A percentile compares a stretch with the other conserved stretches of the same genome.
Conservation (phyloP, 1,284 basidiomycete species). For the Cryptococcus hybrid region DNA sequence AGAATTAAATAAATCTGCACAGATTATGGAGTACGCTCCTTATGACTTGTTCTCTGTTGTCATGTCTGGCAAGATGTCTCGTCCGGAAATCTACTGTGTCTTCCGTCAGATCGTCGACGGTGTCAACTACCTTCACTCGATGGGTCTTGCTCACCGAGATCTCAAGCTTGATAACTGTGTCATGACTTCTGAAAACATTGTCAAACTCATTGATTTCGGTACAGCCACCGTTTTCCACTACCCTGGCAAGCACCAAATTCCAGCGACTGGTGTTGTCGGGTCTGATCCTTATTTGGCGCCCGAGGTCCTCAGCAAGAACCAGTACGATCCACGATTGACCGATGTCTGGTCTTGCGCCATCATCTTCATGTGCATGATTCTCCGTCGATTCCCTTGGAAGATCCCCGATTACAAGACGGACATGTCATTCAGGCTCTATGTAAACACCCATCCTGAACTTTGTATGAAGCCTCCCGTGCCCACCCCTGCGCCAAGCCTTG, state of each 20-base stretch:
- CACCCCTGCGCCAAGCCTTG: slow-evolving; percentile 41
- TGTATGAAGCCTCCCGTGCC: slow-evolving; percentile 53
- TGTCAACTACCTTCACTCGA: slow-evolving; percentile 95
- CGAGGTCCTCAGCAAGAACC: slow-evolving; percentile 77
- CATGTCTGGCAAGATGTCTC: slow-evolving; percentile 99
- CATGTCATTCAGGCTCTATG: slow-evolving; percentile 85
- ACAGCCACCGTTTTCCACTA: slow-evolving; percentile 99
- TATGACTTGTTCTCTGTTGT: slow-evolving; percentile 98
- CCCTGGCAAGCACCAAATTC: slow-evolving; percentile 79
- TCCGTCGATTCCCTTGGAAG: slow-evolving; percentile 99
- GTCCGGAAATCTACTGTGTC: slow-evolving; percentile 98
- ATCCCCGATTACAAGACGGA: slow-evolving; percentile 94
- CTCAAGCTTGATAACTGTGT: slow-evolving; percentile 99
- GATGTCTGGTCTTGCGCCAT: slow-evolving; percentile 99
- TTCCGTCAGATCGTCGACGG: slow-evolving; percentile 99
- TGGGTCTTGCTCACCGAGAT: slow-evolving; percentile 97
- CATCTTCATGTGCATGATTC: slow-evolving; percentile 99
- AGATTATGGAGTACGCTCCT: slow-evolving; percentile 99
- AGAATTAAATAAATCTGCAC: slow-evolving; percentile 9
- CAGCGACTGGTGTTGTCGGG: slow-evolving; percentile 89
- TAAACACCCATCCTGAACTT: slow-evolving; percentile 87
- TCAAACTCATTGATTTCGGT: slow-evolving; percentile 99
- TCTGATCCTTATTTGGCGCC: slow-evolving; percentile 98
- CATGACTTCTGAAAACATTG: slow-evolving; percentile 89
- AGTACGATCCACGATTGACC: slow-evolving; percentile 94